phyloP scores from a whole-genome alignment of 2,329 filamentous ascomycete genomes.

The Botrytis aclada region DNA sequence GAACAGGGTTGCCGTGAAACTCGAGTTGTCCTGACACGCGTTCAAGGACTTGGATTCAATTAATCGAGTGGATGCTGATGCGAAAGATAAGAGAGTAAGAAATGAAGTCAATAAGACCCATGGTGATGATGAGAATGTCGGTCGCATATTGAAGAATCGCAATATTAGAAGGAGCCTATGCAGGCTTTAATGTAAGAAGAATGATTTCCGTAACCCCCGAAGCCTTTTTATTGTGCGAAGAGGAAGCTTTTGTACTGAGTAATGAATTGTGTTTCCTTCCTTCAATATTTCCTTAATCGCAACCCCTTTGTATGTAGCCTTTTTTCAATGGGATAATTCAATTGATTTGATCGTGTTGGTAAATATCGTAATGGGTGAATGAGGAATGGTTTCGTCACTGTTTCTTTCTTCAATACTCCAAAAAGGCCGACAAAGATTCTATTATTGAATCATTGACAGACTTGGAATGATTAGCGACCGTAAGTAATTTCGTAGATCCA shows the following conservation, averaged over 20 bases:
- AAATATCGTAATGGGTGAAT: not conserved
- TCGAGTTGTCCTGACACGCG: constrained; percentile 78
- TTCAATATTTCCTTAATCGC: constrained; percentile 1
- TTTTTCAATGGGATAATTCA: not conserved
- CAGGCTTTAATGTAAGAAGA: constrained; percentile 15
- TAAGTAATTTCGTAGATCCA: constrained; percentile 14
- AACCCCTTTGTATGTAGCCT: not conserved
- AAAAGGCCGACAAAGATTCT: constrained; percentile 5
- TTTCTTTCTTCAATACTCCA: constrained; percentile 7
- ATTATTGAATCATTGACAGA: constrained; percentile 10
- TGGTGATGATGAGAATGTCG: constrained; percentile 32
- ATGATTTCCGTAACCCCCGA: constrained; percentile 7
- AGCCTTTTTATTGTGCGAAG: not conserved
- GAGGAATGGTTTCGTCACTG: not conserved
- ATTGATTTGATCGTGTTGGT: constrained; percentile 2
- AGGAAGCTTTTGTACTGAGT: constrained; percentile 3
- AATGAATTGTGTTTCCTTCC: not conserved
- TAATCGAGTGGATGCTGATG: constrained; percentile 31
- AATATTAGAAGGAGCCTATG: constrained; percentile 29
- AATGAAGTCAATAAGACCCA: constrained; percentile 33
- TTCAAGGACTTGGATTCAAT: constrained; percentile 80
- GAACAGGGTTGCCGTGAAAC: constrained; percentile 85
- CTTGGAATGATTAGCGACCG: constrained; percentile 18
- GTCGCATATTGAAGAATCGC: constrained; percentile 30
- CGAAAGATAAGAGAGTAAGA: constrained; percentile 32